These are phyloP conservation scores for Xanthoconium purpureum DNA, from an alignment of 768 basidiomycete species.

Conservation along the genomic window DNA sequence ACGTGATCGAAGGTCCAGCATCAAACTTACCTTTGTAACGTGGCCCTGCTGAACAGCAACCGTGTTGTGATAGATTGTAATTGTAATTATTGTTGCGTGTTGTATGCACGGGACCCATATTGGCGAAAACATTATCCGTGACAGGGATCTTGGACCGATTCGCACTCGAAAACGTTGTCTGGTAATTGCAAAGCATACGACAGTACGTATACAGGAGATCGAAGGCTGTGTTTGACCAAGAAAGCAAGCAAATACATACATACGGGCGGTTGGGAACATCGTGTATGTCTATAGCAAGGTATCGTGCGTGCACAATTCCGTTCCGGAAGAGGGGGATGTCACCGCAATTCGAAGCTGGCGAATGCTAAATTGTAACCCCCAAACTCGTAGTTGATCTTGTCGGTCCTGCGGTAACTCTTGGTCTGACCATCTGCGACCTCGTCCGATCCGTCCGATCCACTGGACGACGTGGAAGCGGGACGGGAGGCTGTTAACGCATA, in stretches of 20 bases:
- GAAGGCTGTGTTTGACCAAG: slow-evolving; percentile 3
- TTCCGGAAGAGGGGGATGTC: slow-evolving; percentile 13
- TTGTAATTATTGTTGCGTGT: slow-evolving; percentile 6
- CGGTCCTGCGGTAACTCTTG: slow-evolving; percentile 71
- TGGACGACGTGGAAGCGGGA: slow-evolving; percentile 25
- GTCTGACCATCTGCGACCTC: slow-evolving; percentile 18
- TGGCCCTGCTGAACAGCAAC: slow-evolving; percentile 7
- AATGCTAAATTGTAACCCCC: slow-evolving; percentile 89
- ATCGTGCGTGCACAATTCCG: slow-evolving; percentile 15
- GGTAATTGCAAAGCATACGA: slow-evolving; percentile 18
- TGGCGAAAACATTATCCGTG: background rate
- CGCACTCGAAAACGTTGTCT: slow-evolving; percentile 14
- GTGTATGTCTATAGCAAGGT: slow-evolving; percentile 22
- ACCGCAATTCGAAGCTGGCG: slow-evolving; percentile 72
- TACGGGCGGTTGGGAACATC: slow-evolving; percentile 8
- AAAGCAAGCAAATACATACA: slow-evolving; percentile 19
- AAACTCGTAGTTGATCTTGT: slow-evolving; percentile 98
- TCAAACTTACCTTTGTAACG: slow-evolving; percentile 21
- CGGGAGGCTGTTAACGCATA: slow-evolving; percentile 47
- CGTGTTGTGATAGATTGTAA: slow-evolving; percentile 22
- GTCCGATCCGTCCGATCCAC: slow-evolving; percentile 11
- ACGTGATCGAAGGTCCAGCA: slow-evolving; percentile 16
- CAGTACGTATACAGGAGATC: slow-evolving; percentile 16
- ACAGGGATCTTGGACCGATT: slow-evolving; percentile 1
- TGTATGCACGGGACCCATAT: background rate